Evolutionary conservation across 352 stramenopile genomes (phyloP), one percentile per base, ranked within the genome.

Genomic region (Phytophthora tubulina): DNA sequence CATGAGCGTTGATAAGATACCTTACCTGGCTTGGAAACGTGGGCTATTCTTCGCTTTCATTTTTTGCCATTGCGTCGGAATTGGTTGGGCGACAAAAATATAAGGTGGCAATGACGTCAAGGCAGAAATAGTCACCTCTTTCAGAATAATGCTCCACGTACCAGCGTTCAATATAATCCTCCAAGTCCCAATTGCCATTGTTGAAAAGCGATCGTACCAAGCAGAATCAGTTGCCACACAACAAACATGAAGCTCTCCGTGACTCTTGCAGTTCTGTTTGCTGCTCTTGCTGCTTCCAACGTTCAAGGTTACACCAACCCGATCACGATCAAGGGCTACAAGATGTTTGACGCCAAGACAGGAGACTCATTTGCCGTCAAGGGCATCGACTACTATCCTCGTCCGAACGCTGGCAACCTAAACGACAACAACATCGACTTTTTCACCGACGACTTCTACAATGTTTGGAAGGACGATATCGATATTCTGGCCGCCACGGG

Each of bases 301-400:
- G 51, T 70, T 13, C 36, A 73, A 27, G 50, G 70, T 2, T 75
- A 75, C 41, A 75, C 36, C 63, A 85, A 46, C 62, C 83, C 83
- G 27, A 80, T 90, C 69, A 68, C 50, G 4, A 85, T 88, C 72
- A 88, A 90, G 50, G 72, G 73, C 53, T 86, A 88, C 70, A 88
- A 84, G 53, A 90, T 95, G 69, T 97, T 93, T 46, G 86, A 97
- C 60, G 74, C 75, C 54, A 79, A 85, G 38, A 94, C 82, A 0
- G 84, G 82, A 33, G 73, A 80, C 27, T 79, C 90, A 45, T 86
- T 96, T 60, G 72, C 75, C 1, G 79, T 92, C n/a, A 79, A 80
- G 11, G 91, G 91, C n/a, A 86, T 97, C 39, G 88, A 92, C 65
- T 96, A 96, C 69, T 96, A 95, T 67, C 89, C 89, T 31, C 84